Evolutionary conservation across 768 basidiomycete species (phyloP).

Genomic region (Tulasnella sp.): DNA sequence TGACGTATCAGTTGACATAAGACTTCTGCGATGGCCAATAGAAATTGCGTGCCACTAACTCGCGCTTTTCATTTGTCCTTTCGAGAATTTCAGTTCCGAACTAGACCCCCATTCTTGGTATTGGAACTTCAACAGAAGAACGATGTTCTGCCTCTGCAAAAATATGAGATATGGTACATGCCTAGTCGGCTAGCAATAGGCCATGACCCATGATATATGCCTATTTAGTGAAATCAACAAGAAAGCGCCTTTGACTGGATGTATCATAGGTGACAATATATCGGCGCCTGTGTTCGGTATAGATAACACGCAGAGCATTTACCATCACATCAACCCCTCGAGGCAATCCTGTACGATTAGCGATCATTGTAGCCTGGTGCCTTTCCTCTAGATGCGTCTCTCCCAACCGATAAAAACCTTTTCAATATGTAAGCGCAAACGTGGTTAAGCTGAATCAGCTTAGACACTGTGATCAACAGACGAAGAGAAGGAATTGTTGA

Average conservation of each 20-base stretch:
- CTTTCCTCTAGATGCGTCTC: background rate
- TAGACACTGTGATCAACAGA: too few relatives aligned
- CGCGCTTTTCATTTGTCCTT: conserved; percentile 15
- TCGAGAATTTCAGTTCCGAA: background rate
- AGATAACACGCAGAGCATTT: too few relatives aligned
- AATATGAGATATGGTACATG: background rate
- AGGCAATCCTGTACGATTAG: too few relatives aligned
- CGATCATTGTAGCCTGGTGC: too few relatives aligned
- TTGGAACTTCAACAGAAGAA: background rate
- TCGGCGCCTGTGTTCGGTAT: background rate
- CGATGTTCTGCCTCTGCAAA: background rate
- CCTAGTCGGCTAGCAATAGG: too few relatives aligned
- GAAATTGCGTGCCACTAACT: conserved; percentile 18
- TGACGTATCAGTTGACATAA: conserved; percentile 21
- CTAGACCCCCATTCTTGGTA: background rate
- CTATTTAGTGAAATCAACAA: background rate
- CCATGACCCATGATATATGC: too few relatives aligned
- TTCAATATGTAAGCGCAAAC: background rate
- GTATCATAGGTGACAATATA: background rate
- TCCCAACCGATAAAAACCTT: background rate
- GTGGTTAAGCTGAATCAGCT: too few relatives aligned
- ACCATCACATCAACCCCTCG: too few relatives aligned
- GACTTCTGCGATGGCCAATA: conserved; percentile 17
- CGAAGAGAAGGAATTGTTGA: too few relatives aligned
- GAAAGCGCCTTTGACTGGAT: background rate